These are phyloP conservation scores for Chernovozyma aurita DNA, from an alignment of 1,139 yeast genomes.

Conservation along the genomic window DNA sequence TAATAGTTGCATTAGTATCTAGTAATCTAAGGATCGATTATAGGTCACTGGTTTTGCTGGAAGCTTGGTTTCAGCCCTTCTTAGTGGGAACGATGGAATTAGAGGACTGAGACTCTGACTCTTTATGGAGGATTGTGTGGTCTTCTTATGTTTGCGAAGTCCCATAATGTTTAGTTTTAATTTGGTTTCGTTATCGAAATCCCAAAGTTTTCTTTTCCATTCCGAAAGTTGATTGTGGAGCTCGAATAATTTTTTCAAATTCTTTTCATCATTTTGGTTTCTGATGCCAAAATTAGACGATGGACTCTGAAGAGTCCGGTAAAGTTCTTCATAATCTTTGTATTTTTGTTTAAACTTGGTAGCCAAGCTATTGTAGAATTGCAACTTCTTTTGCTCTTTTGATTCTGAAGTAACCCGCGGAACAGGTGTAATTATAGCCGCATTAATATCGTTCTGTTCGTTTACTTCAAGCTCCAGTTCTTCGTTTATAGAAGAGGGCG, in stretches of 20 bases:
- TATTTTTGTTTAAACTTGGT: slow-evolving; percentile 33
- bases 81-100: not conserved
- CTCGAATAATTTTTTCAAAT: slow-evolving; percentile 27
- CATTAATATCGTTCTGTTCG: not conserved
- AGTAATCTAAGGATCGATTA: slow-evolving; percentile 5
- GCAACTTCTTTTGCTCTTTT: slow-evolving; percentile 12
- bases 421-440: not conserved
- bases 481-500: slow-evolving; percentile 9
- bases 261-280: slow-evolving; percentile 20
- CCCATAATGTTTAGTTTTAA: slow-evolving; percentile 31
- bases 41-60: not conserved
- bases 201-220: slow-evolving; percentile 35
- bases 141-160: slow-evolving; percentile 31
- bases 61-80: not conserved
- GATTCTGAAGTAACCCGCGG: too few relatives aligned
- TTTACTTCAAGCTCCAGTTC: slow-evolving; percentile 4
- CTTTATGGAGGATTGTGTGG: not conserved
- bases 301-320: slow-evolving; percentile 17
- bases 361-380: slow-evolving; percentile 27
- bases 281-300: too few relatives aligned
- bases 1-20: too few relatives aligned
- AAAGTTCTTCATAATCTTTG: slow-evolving; percentile 34
- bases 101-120: slow-evolving; percentile 6
- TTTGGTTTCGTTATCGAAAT: slow-evolving; percentile 30
- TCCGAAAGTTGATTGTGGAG: slow-evolving; percentile 30